Percentiles rank a stretch among this genome's conserved stretches.
Evolutionary conservation across 1,139 yeast genomes (phyloP).

Genomic region (Yamadazyma trypodendri): DNA sequence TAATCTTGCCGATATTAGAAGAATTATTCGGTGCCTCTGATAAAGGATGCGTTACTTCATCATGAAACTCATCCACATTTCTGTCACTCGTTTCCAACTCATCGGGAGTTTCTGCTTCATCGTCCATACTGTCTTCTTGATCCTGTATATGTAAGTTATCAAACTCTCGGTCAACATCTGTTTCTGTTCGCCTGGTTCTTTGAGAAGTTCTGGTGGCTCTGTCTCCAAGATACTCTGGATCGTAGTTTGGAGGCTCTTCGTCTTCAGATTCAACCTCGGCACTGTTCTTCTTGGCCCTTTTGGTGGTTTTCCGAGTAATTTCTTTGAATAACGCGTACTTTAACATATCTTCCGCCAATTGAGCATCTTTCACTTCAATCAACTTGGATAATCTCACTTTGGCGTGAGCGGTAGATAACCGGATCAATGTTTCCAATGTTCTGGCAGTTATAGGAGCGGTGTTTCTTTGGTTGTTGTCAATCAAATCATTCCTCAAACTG

Average conservation of each 20-base stretch:
- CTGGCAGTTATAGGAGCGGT: conserved; percentile 98
- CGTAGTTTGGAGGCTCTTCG: conserved; percentile 7
- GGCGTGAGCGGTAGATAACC: conserved; percentile 96
- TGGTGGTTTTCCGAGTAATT: conserved; percentile 40
- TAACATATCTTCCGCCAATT: conserved; percentile 80
- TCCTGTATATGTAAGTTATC: conserved; percentile 21
- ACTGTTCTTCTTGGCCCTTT: conserved; percentile 31
- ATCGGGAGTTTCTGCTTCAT: conserved; percentile 15
- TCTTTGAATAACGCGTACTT: conserved; percentile 87
- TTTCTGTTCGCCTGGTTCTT: conserved; percentile 12
- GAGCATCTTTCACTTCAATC: conserved; percentile 77
- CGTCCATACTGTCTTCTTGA: conserved; percentile 15
- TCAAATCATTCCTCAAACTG: conserved; percentile 77
- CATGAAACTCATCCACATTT: conserved; percentile 22
- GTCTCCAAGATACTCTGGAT: conserved; percentile 4
- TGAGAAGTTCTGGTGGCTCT: conserved; percentile 20
- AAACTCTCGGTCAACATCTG: conserved; percentile 25
- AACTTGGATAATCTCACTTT: conserved; percentile 80
- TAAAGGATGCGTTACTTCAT: conserved; percentile 22
- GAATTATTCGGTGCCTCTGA: conserved; percentile 20
- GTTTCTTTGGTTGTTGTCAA: conserved; percentile 68
- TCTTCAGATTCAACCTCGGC: conserved; percentile 8
- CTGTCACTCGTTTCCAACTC: conserved; percentile 10
- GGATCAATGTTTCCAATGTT: conserved; percentile 93
- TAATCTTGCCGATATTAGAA: conserved; percentile 26